Evolutionary conservation across 2,329 filamentous ascomycete genomes (phyloP).

Genomic region (Colletotrichum endophyticum): DNA sequence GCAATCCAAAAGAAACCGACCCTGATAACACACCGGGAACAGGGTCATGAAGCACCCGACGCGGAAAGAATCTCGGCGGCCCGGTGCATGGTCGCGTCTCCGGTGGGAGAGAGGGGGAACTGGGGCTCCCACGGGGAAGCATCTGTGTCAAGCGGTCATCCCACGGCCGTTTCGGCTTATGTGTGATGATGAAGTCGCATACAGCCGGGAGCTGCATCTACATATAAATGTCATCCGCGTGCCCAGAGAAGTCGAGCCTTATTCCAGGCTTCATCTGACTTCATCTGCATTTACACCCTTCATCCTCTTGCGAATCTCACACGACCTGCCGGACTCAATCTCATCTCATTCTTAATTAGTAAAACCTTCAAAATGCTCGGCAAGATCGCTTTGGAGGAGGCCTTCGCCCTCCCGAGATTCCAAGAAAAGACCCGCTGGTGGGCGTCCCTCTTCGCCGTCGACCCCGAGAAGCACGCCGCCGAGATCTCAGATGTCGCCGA

Average conservation of each 20-base stretch:
- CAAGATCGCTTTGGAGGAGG: conserved; percentile 67
- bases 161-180: not conserved
- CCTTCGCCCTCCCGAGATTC: conserved; percentile 55
- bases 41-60: not conserved
- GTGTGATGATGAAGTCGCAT: not conserved
- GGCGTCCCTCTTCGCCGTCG: conserved; percentile 15
- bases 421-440: conserved; percentile 28
- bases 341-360: not conserved
- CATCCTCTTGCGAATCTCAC: not conserved
- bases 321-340: not conserved
- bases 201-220: not conserved
- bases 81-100: not conserved
- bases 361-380: conserved; percentile 50
- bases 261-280: not conserved
- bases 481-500: conserved; percentile 51
- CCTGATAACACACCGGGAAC: not conserved
- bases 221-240: not conserved
- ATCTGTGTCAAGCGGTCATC: not conserved
- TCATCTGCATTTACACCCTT: not conserved
- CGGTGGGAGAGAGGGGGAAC: not conserved
- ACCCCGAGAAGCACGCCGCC: not conserved
- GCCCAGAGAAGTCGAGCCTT: not conserved
- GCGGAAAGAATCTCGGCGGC: not conserved
- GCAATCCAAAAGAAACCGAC: not conserved
- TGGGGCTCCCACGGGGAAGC: not conserved